Conservation (phyloP, 2,329 filamentous ascomycete genomes). For the Graphiopsis chlorocephala region DNA sequence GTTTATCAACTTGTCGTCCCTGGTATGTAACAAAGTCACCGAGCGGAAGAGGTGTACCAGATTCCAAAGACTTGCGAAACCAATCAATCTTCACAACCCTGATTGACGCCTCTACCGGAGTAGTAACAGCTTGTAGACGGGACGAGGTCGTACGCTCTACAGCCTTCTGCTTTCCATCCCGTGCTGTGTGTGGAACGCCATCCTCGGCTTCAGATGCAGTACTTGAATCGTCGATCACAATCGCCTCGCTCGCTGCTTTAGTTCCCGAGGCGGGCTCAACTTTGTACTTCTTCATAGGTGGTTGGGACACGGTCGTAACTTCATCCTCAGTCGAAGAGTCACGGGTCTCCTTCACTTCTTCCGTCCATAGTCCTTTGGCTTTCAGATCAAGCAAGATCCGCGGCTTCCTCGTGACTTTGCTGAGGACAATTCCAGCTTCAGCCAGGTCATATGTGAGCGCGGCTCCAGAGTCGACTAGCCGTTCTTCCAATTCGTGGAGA, state of each 20-base stretch:
- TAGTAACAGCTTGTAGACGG: too few relatives aligned
- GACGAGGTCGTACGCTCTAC: not conserved
- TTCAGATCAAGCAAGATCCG: conserved; percentile 77
- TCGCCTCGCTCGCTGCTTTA: conserved; percentile 14
- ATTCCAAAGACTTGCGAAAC: conserved; percentile 49
- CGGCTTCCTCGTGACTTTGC: conserved; percentile 65
- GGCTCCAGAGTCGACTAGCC: conserved; percentile 54
- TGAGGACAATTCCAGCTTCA: conserved; percentile 72
- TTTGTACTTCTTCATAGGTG: conserved; percentile 10
- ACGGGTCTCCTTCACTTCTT: conserved; percentile 40
- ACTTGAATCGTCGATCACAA: conserved; percentile 30
- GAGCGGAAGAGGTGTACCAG: conserved; percentile 45
- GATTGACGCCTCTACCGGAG: conserved; percentile 25
- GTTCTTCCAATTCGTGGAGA: conserved; percentile 62
- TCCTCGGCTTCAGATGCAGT: conserved; percentile 35
- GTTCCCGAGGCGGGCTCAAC: not conserved
- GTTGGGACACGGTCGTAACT: not conserved
- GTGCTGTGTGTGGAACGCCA: not conserved
- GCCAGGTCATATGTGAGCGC: conserved; percentile 67
- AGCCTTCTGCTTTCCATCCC: not conserved
- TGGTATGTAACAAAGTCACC: conserved; percentile 52
- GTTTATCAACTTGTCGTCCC: conserved; percentile 37
- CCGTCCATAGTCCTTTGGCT: conserved; percentile 59
- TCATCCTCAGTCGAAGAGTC: conserved; percentile 5
- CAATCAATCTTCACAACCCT: conserved; percentile 55